A percentile compares a stretch with the other conserved stretches of the same genome.
phyloP scores from a whole-genome alignment of 1,139 yeast genomes.

The Yamadazyma dendronema region DNA sequence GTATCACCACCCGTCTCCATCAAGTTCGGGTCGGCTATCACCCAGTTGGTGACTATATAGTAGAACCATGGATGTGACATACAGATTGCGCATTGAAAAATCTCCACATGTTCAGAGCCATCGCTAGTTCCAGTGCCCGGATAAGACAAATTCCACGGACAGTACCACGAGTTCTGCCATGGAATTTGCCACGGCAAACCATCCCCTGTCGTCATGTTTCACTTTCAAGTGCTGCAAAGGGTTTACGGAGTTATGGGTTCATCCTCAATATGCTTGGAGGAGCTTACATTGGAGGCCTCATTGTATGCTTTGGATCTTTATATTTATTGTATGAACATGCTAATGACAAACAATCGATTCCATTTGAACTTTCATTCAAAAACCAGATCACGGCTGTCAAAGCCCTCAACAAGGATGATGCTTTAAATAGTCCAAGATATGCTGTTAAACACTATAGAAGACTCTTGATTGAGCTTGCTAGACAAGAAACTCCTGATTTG shows the following conservation, averaged over 20 bases:
- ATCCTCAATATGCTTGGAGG: conserved; percentile 40
- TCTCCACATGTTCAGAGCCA: background rate
- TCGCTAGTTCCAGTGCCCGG: conserved; percentile 13
- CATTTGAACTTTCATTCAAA: conserved; percentile 34
- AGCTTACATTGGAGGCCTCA: conserved; percentile 43
- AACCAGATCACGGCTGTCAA: conserved; percentile 41
- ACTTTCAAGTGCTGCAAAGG: conserved; percentile 8
- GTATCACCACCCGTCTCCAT: conserved; percentile 13
- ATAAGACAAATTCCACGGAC: background rate
- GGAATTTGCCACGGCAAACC: background rate
- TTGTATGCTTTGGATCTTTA: conserved; percentile 40
- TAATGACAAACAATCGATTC: conserved; percentile 38
- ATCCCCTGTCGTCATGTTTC: background rate
- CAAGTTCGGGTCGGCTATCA: conserved; percentile 39
- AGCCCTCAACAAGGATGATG: conserved; percentile 48
- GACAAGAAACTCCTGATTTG: conserved; percentile 24
- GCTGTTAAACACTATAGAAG: conserved; percentile 47
- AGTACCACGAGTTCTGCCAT: background rate
- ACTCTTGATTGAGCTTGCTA: conserved; percentile 37
- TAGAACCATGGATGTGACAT: conserved; percentile 5
- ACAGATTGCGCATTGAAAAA: conserved; percentile 1
- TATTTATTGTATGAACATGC: conserved; percentile 44
- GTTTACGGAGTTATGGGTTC: conserved; percentile 32
- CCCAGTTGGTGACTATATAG: conserved; percentile 40
- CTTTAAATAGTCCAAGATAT: conserved; percentile 39